These are phyloP conservation scores for Orychophragmus violaceus DNA, from an alignment of 345 rosid species.

Conservation along the genomic window DNA sequence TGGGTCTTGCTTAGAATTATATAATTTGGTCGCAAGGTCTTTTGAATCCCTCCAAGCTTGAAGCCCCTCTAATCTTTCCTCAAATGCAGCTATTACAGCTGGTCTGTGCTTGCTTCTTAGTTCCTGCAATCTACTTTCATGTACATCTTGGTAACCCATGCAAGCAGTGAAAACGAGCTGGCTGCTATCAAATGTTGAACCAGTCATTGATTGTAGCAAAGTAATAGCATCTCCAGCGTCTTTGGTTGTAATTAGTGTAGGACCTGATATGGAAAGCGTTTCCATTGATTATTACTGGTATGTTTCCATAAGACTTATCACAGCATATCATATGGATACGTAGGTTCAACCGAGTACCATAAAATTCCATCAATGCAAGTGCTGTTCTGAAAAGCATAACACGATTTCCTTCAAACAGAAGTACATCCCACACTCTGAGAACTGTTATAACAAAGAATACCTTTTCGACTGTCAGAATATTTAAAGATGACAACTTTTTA, in stretches of 20 bases:
- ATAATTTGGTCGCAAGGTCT: conserved; percentile 71
- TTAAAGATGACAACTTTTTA: not conserved
- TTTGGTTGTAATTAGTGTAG: conserved; percentile 87
- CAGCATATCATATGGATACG: not conserved
- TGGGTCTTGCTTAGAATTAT: conserved; percentile 66
- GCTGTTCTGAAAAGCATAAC: conserved; percentile 96
- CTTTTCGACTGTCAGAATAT: not conserved
- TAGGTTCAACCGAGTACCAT: conserved; percentile 57
- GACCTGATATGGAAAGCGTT: conserved; percentile 54
- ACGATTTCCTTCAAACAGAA: conserved; percentile 91
- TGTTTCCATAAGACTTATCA: conserved; percentile 7
- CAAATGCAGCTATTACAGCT: conserved; percentile 60
- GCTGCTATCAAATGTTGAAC: conserved; percentile 99
- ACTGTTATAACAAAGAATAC: conserved; percentile 36
- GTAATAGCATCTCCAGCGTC: conserved; percentile 99
- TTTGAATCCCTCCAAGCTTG: conserved; percentile 77
- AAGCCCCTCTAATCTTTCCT: conserved; percentile 90
- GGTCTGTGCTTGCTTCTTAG: conserved; percentile 82
- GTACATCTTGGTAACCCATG: conserved; percentile 88
- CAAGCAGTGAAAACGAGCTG: conserved; percentile 96
- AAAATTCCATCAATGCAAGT: conserved; percentile 93
- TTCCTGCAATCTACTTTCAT: conserved; percentile 65
- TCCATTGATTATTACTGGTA: conserved; percentile 1
- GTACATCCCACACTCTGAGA: conserved; percentile 98
- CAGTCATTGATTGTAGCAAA: conserved; percentile 85